Evolutionary conservation across 352 stramenopile species (phyloP).

Genomic region (Phytopythium litorale): DNA sequence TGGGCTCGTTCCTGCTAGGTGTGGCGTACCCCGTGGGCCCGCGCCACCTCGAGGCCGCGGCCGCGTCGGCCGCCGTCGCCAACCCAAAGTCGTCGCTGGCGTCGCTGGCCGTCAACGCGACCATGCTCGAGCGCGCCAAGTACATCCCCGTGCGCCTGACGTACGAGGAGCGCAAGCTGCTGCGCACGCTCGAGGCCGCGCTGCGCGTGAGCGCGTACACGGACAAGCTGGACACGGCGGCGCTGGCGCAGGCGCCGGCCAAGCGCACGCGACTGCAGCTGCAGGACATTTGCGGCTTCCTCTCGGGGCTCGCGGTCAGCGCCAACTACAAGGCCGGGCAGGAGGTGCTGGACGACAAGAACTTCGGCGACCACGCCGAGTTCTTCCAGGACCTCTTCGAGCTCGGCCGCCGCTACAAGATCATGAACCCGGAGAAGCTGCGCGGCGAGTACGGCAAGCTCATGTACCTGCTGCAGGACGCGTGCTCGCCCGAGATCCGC

Average conservation of each 20-base stretch:
- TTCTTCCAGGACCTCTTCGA: constrained; percentile 94
- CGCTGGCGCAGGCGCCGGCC: constrained; percentile 45
- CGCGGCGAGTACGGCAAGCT: constrained; percentile 96
- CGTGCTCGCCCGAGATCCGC: constrained; percentile 75
- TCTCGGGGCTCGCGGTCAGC: constrained; percentile 89
- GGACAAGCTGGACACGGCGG: constrained; percentile 85
- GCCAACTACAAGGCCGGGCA: constrained; percentile 89
- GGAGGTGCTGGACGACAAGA: constrained; percentile 84
- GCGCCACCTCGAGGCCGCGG: constrained; percentile 16
- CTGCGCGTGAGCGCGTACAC: constrained; percentile 94
- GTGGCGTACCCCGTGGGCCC: constrained; percentile 30
- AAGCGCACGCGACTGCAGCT: constrained; percentile 88
- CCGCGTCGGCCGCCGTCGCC: constrained; percentile 6
- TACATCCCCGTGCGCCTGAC: constrained; percentile 96
- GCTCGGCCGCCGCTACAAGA: constrained; percentile 95
- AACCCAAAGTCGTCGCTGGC: constrained; percentile 8
- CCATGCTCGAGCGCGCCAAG: constrained; percentile 90
- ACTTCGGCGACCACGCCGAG: constrained; percentile 82
- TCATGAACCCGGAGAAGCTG: constrained; percentile 99
- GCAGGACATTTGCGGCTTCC: constrained; percentile 89
- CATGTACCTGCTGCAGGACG: constrained; percentile 93
- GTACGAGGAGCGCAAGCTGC: constrained; percentile 92
- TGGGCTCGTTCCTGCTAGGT: constrained; percentile 85
- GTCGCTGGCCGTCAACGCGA: constrained; percentile 9
- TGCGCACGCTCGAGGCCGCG: constrained; percentile 92